phyloP scores from a whole-genome alignment of 305 asterid genomes.

The Fraxinus ornus region DNA sequence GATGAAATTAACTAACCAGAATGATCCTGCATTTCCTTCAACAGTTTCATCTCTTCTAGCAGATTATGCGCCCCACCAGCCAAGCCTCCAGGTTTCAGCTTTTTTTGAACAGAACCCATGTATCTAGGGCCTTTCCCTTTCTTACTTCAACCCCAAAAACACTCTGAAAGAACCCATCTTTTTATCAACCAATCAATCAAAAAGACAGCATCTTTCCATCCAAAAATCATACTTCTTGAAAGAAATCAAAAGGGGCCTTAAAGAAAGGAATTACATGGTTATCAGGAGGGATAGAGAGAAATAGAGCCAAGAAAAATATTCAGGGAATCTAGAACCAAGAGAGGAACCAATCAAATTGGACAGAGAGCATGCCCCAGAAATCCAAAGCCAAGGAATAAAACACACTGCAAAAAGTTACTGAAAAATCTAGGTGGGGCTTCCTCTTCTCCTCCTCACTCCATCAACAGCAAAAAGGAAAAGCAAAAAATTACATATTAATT shows the following conservation, averaged over 20 bases:
- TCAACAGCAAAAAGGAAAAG: constrained; percentile 46
- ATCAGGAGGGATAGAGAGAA: constrained; percentile 33
- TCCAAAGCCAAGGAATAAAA: constrained; percentile 83
- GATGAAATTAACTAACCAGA: constrained; percentile 43
- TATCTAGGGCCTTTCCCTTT: constrained; percentile 7
- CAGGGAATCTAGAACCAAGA: constrained; percentile 51
- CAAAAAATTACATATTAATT: constrained; percentile 28
- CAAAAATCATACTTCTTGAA: constrained; percentile 17
- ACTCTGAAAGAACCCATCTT: constrained; percentile 36
- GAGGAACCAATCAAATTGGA: constrained; percentile 50
- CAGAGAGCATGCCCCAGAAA: constrained; percentile 63
- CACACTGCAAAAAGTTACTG: constrained; percentile 64
- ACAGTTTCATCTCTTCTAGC: constrained; percentile 75
- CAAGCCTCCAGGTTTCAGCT: constrained; percentile 52
- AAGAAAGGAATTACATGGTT: constrained; percentile 11
- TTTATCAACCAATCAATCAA: constrained; percentile 19
- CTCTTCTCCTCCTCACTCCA: constrained; percentile 32
- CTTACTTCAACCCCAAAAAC: constrained; percentile 33
- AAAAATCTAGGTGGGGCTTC: constrained; percentile 79
- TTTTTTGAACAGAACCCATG: constrained; percentile 70
- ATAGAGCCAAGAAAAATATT: constrained; percentile 46
- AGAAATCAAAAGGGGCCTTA: background rate
- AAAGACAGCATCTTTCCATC: constrained; percentile 29
- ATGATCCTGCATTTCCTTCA: constrained; percentile 90
- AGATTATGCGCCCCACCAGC: constrained; percentile 52